Evolutionary conservation across 2,329 filamentous ascomycete species (phyloP), one percentile per base, ranked within the genome.

Genomic region (Biscogniauxia sp.): DNA sequence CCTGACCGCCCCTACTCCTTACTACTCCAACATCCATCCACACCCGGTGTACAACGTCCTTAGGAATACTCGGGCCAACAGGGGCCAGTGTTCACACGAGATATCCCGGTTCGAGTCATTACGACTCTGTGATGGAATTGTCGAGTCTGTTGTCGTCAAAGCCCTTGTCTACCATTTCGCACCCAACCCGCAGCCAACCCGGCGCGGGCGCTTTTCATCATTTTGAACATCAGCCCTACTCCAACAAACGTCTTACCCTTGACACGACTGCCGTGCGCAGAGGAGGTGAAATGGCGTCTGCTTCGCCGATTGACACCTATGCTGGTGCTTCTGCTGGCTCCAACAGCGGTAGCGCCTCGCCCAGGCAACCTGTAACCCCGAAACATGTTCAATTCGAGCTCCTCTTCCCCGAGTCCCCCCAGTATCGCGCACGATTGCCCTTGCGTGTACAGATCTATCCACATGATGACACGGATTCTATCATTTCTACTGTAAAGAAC

Each of bases 401-500:
- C 58, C 81, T 92, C 68, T 86, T 90, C 69, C 82, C 84, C 57
- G 85, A 90, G 69, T 84, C 85, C 32, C 86, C 87, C 62, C 85
- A 89, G 73, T 86, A 85, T 69, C 86, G 87, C 69, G 90, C 89
- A 77, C 88, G 91, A 72, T 81, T 93, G 67, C 90, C 91, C n/a
- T 88, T 94, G 86, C 84, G 90, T 71, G 90, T 94, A 57, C 91
- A 96, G 72, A 97, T 99, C 69, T 97, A 90, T 72, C 92, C 92
- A 53, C 93, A 98, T 77, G 95, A 99, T 80, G 93, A 92, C 56
- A 98, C 94, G 20, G 94, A 98, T 74, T 97, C 93, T 41, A 99
- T 99, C 78, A 92, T 98, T 66, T 95, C 93, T 15, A 98, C 95
- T 1, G 94, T 98, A 73, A 98, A 97, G 84, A 98, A 97, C 81